A percentile compares a stretch with the other conserved stretches of the same genome.
These are phyloP conservation scores for Buddleja alternifolia DNA, from an alignment of 257 asterid genomes.

Conservation along the genomic window DNA sequence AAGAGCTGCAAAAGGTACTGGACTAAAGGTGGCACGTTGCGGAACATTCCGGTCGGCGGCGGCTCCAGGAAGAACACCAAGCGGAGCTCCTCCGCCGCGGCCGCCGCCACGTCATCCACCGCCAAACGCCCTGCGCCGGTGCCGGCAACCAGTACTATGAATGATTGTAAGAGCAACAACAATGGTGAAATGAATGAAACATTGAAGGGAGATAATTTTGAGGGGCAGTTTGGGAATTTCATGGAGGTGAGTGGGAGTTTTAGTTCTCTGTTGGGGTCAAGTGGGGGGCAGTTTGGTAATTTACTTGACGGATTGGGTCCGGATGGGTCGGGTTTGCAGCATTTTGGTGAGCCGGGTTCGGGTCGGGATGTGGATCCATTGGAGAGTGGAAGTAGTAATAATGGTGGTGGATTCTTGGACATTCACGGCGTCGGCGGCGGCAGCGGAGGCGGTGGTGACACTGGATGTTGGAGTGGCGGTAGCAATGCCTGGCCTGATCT, in stretches of 20 bases:
- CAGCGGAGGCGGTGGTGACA: constrained; percentile 32
- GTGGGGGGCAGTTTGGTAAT: constrained; percentile 65
- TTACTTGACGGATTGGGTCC: constrained; percentile 49
- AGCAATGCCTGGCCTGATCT: constrained; percentile 82
- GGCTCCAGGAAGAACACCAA: constrained; percentile 75
- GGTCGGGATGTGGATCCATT: constrained; percentile 42
- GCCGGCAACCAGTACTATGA: constrained; percentile 13
- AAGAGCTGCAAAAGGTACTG: constrained; percentile 82
- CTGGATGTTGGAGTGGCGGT: constrained; percentile 38
- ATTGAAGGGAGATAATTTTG: constrained; percentile 36
- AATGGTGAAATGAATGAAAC: constrained; percentile 35
- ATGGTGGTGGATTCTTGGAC: constrained; percentile 52
- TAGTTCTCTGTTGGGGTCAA: constrained; percentile 56
- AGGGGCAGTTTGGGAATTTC: constrained; percentile 47
- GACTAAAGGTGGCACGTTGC: constrained; percentile 94
- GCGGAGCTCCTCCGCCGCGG: constrained; percentile 55
- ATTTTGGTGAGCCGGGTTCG: constrained; percentile 42
- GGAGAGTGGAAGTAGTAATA: constrained; percentile 37
- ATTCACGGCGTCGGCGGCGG: constrained; percentile 43
- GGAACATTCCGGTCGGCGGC: constrained; percentile 95
- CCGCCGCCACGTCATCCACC: constrained; percentile 29
- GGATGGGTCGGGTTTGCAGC: constrained; percentile 50
- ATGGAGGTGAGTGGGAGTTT: constrained; percentile 47
- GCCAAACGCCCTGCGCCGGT: constrained; percentile 33
- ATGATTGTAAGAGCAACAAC: neutral